Evolutionary conservation across 2,329 filamentous ascomycete species (phyloP).

Genomic region (Teratosphaeria destructans): DNA sequence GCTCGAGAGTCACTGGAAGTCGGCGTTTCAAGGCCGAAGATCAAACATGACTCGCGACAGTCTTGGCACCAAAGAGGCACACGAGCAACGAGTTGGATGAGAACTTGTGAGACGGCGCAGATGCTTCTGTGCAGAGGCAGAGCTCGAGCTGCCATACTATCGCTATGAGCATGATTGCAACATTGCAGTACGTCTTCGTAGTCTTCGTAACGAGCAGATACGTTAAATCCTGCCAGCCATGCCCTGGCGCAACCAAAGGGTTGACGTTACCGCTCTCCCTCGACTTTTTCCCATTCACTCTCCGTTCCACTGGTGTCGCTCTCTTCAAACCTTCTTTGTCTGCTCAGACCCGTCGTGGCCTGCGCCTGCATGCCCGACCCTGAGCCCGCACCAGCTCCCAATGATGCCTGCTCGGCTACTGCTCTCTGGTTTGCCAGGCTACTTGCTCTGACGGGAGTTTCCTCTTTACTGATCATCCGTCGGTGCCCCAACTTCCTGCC

Average conservation of each 20-base stretch:
- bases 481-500: constrained; percentile 1
- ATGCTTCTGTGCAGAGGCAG: neutral
- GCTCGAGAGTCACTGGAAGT: constrained; percentile 16
- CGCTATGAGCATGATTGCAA: neutral
- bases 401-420: neutral
- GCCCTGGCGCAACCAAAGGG: neutral
- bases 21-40: neutral
- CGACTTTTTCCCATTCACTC: constrained; percentile 96
- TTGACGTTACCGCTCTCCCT: constrained; percentile 48
- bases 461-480: neutral
- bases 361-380: constrained; percentile 1
- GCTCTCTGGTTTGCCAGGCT: neutral
- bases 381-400: constrained; percentile 1
- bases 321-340: constrained; percentile 14
- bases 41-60: constrained; percentile 17
- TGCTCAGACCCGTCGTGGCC: constrained; percentile 2
- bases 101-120: neutral
- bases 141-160: neutral
- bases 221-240: neutral
- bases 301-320: constrained; percentile 49
- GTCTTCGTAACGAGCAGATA: neutral
- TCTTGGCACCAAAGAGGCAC: neutral
- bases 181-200: neutral
- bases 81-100: too few species aligned
- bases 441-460: neutral